These are phyloP conservation scores for Serendipita sp. DNA, from an alignment of 768 basidiomycete species.

Conservation along the genomic window DNA sequence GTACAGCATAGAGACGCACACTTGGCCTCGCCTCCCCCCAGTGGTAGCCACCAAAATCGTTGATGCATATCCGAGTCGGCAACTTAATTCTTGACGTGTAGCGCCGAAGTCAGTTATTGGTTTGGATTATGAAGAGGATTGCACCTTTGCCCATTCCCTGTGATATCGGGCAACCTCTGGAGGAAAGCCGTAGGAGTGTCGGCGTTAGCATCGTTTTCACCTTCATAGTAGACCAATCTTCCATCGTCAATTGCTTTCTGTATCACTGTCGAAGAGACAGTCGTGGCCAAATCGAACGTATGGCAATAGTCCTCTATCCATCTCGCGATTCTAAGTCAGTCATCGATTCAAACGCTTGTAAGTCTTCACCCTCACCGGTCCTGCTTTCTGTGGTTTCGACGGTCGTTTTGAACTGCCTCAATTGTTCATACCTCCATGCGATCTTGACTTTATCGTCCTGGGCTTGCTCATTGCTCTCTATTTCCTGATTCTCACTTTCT, in stretches of 20 bases:
- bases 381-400: slow-evolving; percentile 29
- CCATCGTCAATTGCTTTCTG: not conserved
- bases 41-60: not conserved
- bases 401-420: slow-evolving; percentile 86
- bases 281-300: slow-evolving; percentile 55
- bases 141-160: too few relatives aligned
- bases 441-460: slow-evolving; percentile 61
- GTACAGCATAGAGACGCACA: too few relatives aligned
- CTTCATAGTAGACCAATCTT: not conserved
- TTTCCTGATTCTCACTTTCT: slow-evolving; percentile 24
- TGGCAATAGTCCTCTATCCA: slow-evolving; percentile 46
- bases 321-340: slow-evolving; percentile 14
- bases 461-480: slow-evolving; percentile 20
- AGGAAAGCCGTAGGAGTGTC: not conserved
- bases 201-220: not conserved
- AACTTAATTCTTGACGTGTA: not conserved
- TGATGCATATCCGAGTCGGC: slow-evolving; percentile 41
- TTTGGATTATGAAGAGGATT: not conserved
- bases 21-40: not conserved
- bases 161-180: not conserved
- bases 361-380: slow-evolving; percentile 18
- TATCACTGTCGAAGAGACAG: slow-evolving; percentile 32
- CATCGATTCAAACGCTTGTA: slow-evolving; percentile 10
- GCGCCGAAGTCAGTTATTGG: not conserved
- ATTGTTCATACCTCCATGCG: slow-evolving; percentile 91